Base-by-base conservation (phyloP, 2,329 filamentous ascomycete genomes). In the Fusarium citri region DNA sequence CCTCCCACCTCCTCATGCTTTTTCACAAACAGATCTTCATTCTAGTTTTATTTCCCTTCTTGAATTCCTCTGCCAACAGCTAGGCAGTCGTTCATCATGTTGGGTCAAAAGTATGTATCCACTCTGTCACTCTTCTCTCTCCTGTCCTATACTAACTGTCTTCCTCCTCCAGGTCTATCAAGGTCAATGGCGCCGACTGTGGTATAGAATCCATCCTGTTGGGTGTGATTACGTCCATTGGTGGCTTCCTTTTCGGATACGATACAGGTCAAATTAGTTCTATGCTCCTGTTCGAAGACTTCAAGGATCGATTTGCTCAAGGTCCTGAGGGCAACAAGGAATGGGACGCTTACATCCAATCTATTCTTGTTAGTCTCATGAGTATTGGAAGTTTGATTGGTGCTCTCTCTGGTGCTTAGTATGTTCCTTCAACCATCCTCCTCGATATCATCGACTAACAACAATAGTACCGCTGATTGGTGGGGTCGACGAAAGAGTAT, bases 171-270 rank as follows among this genome's bases (percentile, higher is more conserved):
- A 83, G 81, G 63, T 81, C 80, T 37, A 76, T 83, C 72, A 80
- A 76, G 59, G 62, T 83, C 75, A 82, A 82, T 72, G 81, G 82
- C 66, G 81, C 80, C 74, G 76, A 82, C 49, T 82, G 80, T 55
- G 81, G 82, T 48, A 57, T 76, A 25, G 81, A 83, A 65, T 69
- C 82, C 25, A 67, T 84, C 62, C 54, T 84, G 28, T 71, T 89
- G 28, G 86, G 85, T 46, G 78, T 83, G 34, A 80, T 85, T 43
- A 87, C 87, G 45, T 86, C 84, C 46, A 84, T 90, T 42, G 88
- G 88, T 64, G 88, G 87, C 49, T 88, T 88, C 76, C 83, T 90
- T 65, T 89, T 89, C 76, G 88, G 88, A 49, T 89, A 89, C 70
- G 88, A 90, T 69, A 90, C 87, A 12, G 88, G 87, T 68, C 86